Evolutionary conservation across 78 protist species (phyloP).

Genomic region (Protostelium mycophagum): DNA sequence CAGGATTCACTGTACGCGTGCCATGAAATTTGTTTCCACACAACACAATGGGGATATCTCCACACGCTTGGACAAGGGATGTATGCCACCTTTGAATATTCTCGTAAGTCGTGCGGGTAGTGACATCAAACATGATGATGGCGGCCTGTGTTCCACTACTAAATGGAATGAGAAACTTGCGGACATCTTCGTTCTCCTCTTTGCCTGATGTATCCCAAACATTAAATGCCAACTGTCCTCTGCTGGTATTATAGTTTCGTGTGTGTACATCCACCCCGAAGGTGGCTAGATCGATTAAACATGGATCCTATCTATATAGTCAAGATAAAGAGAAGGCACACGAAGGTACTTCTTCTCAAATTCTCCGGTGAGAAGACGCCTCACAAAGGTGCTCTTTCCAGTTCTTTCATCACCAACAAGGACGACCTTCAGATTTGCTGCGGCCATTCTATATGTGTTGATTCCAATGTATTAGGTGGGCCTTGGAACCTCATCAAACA

Average conservation of each 20-base stretch:
- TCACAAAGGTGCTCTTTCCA: slow-evolving; percentile 98
- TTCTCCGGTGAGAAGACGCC: slow-evolving; percentile 96
- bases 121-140: slow-evolving; percentile 98
- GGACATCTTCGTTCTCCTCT: slow-evolving; percentile 88
- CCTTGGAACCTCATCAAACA: too few species aligned
- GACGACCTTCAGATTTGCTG: slow-evolving; percentile 74
- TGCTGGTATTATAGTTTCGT: slow-evolving; percentile 78
- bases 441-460: too few species aligned
- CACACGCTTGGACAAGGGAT: slow-evolving; percentile 91
- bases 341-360: slow-evolving; percentile 92
- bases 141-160: slow-evolving; percentile 84
- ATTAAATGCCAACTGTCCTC: slow-evolving; percentile 78
- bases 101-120: slow-evolving; percentile 92
- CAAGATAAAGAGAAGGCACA: slow-evolving; percentile 9
- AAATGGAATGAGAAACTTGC: slow-evolving; percentile 31
- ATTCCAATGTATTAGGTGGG: too few species aligned
- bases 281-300: slow-evolving; percentile 20
- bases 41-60: slow-evolving; percentile 94
- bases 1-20: slow-evolving; percentile 86
- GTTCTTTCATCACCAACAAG: slow-evolving; percentile 98
- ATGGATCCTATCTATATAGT: background rate
- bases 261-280: slow-evolving; percentile 71
- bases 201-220: slow-evolving; percentile 96
- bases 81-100: slow-evolving; percentile 94
- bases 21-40: slow-evolving; percentile 98